phyloP scores from a whole-genome alignment of 768 basidiomycete genomes.

The Favolaschia claudopus region DNA sequence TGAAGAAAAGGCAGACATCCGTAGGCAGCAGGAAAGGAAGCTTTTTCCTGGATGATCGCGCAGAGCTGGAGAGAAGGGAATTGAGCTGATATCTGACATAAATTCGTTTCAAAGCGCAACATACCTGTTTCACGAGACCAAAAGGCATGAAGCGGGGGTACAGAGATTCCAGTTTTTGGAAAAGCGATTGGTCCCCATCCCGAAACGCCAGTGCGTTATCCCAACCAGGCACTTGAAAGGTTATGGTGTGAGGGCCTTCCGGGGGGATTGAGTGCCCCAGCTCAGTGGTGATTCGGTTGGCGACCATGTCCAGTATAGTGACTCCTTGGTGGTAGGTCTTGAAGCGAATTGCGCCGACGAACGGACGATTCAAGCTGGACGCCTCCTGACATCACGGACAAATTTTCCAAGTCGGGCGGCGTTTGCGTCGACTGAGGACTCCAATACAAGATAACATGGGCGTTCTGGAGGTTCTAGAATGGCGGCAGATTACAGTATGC shows the following conservation, averaged over 20 bases:
- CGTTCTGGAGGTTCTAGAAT: too few species aligned
- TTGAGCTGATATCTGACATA: too few species aligned
- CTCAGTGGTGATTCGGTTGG: not conserved
- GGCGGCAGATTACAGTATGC: too few species aligned
- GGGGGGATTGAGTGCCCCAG: not conserved
- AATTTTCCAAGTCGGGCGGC: too few species aligned
- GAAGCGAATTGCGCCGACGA: too few species aligned
- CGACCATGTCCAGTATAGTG: not conserved
- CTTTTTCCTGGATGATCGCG: not conserved
- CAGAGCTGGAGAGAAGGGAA: not conserved
- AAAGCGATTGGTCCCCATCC: not conserved
- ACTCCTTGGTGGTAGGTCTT: too few species aligned
- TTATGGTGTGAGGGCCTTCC: not conserved
- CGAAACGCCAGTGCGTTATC: not conserved
- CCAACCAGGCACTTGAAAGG: not conserved
- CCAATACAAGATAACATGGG: too few species aligned
- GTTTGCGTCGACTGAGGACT: too few species aligned
- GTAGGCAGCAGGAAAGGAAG: not conserved
- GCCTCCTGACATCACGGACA: too few species aligned
- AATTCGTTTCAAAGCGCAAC: too few species aligned
- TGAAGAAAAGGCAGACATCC: not conserved
- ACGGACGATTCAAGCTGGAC: too few species aligned
- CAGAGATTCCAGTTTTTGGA: not conserved
- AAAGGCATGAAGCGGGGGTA: constrained; percentile 1
- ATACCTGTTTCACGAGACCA: not conserved